Base-by-base conservation (phyloP, 2,329 filamentous ascomycete genomes). In the Cercospora berteroae region DNA sequence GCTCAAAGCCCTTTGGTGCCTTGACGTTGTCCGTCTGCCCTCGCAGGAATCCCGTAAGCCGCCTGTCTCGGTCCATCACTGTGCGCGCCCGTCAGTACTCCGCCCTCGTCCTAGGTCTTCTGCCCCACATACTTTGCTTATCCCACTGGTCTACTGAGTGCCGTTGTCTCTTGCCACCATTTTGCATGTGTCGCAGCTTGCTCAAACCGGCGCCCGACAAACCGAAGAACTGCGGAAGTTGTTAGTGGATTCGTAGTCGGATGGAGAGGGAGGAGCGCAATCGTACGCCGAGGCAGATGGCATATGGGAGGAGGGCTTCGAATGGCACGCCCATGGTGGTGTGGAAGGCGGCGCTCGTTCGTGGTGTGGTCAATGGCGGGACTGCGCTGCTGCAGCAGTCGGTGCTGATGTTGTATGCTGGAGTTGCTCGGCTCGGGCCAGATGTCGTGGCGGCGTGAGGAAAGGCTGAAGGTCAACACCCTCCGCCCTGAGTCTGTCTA, bases 41-140 rank as follows among this genome's bases (percentile, higher is more conserved):
- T 79, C 88, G 82, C 74, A 84, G 75, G 70, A 82, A 85, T 63
- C 88, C 88, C 48, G 88, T 90, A 73, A 90, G 81, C 70, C 88
- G 81, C 75, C 84, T 80, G 77, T 90, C 88, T 78, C 88, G 83
- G 74, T 89, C 86, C 86, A 89, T 88, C 88, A 90, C 88, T 90
- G 77, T 36, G 39, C 12, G n/a, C 7, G 1, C 25, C 8, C 5
- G 59, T 65, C 56, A 67, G 61, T 39, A 65, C 39, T 62, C 12
- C 42, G 16, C 27, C 20, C 29, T 56, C 9, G 27, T 29, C n/a
- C 20, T 6, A 23, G 33, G n/a, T 10, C 16, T 39, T 29, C 31
- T 23, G 42, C 31, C 48, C 39, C 48, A 73, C 77, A 57, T 76
- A 79, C 78, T 79, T 79, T 89, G 87, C 80, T 82, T 87, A 76